Evolutionary conservation across 1,284 basidiomycete genomes (phyloP), one percentile per base, ranked within the genome.

Genomic region (Ustilago esculenta): DNA sequence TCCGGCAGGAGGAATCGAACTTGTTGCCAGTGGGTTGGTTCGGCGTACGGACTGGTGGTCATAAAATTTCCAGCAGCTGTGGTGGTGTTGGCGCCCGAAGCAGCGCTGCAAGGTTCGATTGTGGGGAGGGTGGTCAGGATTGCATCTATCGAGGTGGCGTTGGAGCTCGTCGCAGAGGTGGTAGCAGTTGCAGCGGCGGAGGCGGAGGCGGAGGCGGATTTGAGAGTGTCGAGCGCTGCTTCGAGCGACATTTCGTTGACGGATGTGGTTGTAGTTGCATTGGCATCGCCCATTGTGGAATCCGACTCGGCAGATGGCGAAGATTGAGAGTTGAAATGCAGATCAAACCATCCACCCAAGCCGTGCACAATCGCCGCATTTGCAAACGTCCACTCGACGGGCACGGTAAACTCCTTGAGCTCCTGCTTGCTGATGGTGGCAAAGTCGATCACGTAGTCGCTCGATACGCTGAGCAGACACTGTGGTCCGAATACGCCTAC

Each of bases 1-100:
- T 79, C 77, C 7, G 57, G 59, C 4, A 80, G 51, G 24, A 77
- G 61, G 54, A 80, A 70, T 5, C 78, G 72, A 4, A 79, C 77
- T 49, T 80, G 78, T 37, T 79, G 77, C 78, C 78, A 80, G 53
- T 80, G 78, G 2, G 78, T 80, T 9, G 78, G 60, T n/a, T 77
- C 71, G 14, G 71, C 70, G 55, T 74, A 76, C 0, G 78, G 78
- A 21, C 60, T 68, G 20, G 78, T 80, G 21, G 78, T 73, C 78
- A 80, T 80, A 27, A 68, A 77, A 37, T 75, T 63, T 37, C 23
- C 32, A 5, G 21, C 29, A 1, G 41, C 11, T 4, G 43, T 21
- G 18, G 50, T 5, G 1, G 47, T 12, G 12, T 27, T 15, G 5
- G 52, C n/a, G 3, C n/a, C n/a, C n/a, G n/a, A n/a, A n/a, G n/a